Conservation (phyloP, 2,329 filamentous ascomycete species). For the Neofusicoccum cordaticola region DNA sequence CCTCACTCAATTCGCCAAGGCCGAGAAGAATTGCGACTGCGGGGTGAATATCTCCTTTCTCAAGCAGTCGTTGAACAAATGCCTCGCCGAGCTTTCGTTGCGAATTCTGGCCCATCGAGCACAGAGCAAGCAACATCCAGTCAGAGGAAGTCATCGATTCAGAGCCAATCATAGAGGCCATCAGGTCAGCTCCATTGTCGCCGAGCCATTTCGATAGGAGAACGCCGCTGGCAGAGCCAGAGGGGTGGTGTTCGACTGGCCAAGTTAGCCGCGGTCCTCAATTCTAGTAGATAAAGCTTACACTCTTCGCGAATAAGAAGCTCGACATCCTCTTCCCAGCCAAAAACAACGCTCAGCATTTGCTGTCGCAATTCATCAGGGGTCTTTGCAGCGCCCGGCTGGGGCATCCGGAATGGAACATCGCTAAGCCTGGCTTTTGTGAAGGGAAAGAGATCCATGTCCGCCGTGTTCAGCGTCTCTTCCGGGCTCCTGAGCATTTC, state of each 20-base stretch:
- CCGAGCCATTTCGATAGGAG: slow-evolving; percentile 91
- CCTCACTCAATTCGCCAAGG: slow-evolving; percentile 88
- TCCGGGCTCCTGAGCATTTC: slow-evolving; percentile 78
- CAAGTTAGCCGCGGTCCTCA: slow-evolving; percentile 23
- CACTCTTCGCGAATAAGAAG: slow-evolving; percentile 80
- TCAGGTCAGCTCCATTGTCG: slow-evolving; percentile 75
- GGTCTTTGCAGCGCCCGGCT: slow-evolving; percentile 45
- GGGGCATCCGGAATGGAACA: slow-evolving; percentile 73
- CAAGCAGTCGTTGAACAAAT: slow-evolving; percentile 85
- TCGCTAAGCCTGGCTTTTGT: slow-evolving; percentile 78
- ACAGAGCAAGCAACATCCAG: slow-evolving; percentile 94
- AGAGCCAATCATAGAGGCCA: slow-evolving; percentile 70
- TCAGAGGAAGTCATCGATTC: slow-evolving; percentile 90
- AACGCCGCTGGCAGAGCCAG: slow-evolving; percentile 73
- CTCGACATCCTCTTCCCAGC: slow-evolving; percentile 84
- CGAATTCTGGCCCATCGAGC: slow-evolving; percentile 72
- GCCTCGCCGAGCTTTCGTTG: slow-evolving; percentile 88
- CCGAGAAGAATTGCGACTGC: slow-evolving; percentile 91
- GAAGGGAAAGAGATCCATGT: slow-evolving; percentile 81
- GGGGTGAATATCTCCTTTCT: slow-evolving; percentile 85
- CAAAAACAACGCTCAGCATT: slow-evolving; percentile 93
- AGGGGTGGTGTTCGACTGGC: slow-evolving; percentile 64
- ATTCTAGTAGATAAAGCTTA: slow-evolving; percentile 31
- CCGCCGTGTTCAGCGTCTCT: slow-evolving; percentile 55
- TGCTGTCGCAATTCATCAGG: slow-evolving; percentile 78